Base-by-base conservation (phyloP, 2,329 filamentous ascomycete species). In the Arthrocladium fulminans region DNA sequence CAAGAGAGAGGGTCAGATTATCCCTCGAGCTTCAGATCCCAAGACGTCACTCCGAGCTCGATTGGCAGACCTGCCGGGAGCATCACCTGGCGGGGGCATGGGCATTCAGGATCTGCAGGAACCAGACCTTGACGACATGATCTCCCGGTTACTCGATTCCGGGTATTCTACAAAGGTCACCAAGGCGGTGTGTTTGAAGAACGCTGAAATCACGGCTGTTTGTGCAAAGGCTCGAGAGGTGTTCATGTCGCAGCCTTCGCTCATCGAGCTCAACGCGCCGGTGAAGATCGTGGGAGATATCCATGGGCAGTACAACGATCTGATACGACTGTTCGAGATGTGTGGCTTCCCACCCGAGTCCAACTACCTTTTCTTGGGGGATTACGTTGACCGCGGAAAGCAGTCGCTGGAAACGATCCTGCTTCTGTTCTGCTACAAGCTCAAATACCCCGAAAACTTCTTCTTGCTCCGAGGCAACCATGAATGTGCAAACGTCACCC, bases 241-340 rank as follows among this genome's bases (percentile, higher is more conserved):
- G 8, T 86, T 98, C 55, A 73, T 98, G 6, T 88, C 85, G 3
- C 92, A 98, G 63, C 92, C 92, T 3, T 88, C 92, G 1, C 74
- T 98, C 20, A 71, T 98, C 49, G 92, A 98, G 68, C 77, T 98
- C 39, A 84, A 90, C 54, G 87, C 92, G 3, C 90, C 92, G 0
- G 92, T 98, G 62, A 98, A 98, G 72, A 94, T 98, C 60, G 92
- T 97, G 23, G 90, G 90, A 44, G 90, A 97, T 64, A 88, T 97
- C 12, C 90, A 97, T 64, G 90, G 90, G 44, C 90, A 97, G 67
- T 97, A 95, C 66, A 94, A 88, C 9, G 90, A 97, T 66, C 72
- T 97, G 45, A 94, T 97, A 61, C 83, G 90, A 54, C 87, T 97
- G 78, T 97, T 97, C 62, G 90, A 97, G 67, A 96, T 96, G 89